phyloP scores from a whole-genome alignment of 2,329 filamentous ascomycete genomes.

The Neonectria magnoliae region DNA sequence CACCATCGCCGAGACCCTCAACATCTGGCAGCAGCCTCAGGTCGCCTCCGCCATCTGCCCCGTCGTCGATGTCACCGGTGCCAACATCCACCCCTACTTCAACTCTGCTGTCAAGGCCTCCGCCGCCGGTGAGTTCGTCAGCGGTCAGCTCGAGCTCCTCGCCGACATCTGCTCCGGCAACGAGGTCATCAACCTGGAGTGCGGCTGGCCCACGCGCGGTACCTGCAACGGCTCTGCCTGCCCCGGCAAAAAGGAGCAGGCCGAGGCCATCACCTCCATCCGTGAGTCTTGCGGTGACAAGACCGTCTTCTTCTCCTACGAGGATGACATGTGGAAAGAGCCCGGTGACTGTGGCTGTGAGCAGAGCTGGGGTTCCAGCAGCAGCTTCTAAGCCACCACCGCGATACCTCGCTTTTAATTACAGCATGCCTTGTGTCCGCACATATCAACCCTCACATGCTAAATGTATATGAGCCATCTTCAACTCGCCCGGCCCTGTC shows the following conservation, averaged over 20 bases:
- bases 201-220: slow-evolving; percentile 84
- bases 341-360: slow-evolving; percentile 77
- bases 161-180: slow-evolving; percentile 75
- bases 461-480: slow-evolving; percentile 44
- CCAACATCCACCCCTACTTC: slow-evolving; percentile 96
- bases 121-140: slow-evolving; percentile 80
- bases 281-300: slow-evolving; percentile 70
- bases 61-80: slow-evolving; percentile 80
- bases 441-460: slow-evolving; percentile 32
- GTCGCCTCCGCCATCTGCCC: slow-evolving; percentile 71
- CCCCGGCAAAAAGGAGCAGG: slow-evolving; percentile 74
- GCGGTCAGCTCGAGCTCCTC: slow-evolving; percentile 76
- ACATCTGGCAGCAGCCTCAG: slow-evolving; percentile 75
- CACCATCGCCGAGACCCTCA: slow-evolving; percentile 88
- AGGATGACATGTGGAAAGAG: slow-evolving; percentile 85
- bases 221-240: slow-evolving; percentile 76
- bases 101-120: slow-evolving; percentile 72
- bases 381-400: slow-evolving; percentile 35
- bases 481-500: slow-evolving; percentile 37
- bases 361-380: slow-evolving; percentile 76
- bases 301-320: slow-evolving; percentile 83
- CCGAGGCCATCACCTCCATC: slow-evolving; percentile 77
- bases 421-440: slow-evolving; percentile 32
- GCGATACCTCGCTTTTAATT: slow-evolving; percentile 20
- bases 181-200: slow-evolving; percentile 85